Base-by-base conservation (phyloP, 441 rosid species). In the Bocquillonia castaneifolia region DNA sequence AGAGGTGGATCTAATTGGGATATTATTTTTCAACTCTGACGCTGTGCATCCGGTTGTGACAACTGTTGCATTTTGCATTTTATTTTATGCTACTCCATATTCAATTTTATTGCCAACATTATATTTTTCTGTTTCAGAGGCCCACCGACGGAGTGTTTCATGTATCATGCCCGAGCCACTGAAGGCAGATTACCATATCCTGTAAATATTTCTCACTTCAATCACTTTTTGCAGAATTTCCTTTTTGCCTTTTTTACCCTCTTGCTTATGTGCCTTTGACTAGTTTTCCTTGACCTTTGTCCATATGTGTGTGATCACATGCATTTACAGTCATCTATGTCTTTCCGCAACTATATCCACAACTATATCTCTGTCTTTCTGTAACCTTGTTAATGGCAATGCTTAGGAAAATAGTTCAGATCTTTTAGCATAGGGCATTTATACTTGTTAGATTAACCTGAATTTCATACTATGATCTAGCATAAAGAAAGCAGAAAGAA, bases 91-190 rank as follows among this genome's bases (percentile, higher is more conserved):
- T 55, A 32, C 13, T 10, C 6, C 29, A 23, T 26, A 9, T 28
- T 50, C 20, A 20, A 23, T 71, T 56, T 64, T 40, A 65, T 58
- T 28, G 31, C 23, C n/a, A 34, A 25, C 8, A 1, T 29, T 47
- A 34, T 44, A 3, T 65, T 56, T 70, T 80, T 71, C 36, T 73
- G 20, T 87, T 80, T 59, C 88, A 94, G 95, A 79, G 99, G 97
- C 71, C 98, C 98, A n/a, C 96, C 97, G 45, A 95, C 99, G 40
- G 92, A 95, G 73, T 92, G 98, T 74, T 86, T 83, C 71, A 75
- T 94, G 70, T 83, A 86, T 79, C 98, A 84, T 79, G 99, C 98
- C 68, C 93, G 96, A 67, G 99, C 98, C 10, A 70, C 79, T n/a
- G 85, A 86, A 76, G 82, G 81, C 74, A 85, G 76, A 80, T 73